Percentiles rank a stretch among this genome's conserved stretches.
Conservation (phyloP, 179 eudicot species). For the Carnegiea gigantea region DNA sequence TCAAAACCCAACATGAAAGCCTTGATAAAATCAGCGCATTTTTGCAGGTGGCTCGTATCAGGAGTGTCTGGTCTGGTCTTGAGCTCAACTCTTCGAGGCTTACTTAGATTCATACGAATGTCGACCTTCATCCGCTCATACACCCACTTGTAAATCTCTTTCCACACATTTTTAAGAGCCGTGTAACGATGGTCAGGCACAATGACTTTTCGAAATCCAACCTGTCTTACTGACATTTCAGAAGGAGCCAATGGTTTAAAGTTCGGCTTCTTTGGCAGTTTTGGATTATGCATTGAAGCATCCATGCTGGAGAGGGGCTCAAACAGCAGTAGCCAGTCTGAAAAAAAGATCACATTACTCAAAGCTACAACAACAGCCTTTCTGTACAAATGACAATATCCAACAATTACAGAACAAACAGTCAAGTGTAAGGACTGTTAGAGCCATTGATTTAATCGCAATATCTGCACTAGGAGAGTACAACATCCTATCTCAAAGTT, state of each 20-base stretch:
- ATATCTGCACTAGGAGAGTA: too few species aligned
- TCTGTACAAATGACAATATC: not conserved
- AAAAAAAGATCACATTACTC: not conserved
- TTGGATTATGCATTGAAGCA: not conserved
- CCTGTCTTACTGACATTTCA: not conserved
- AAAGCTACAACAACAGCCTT: not conserved
- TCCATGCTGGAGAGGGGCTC: not conserved
- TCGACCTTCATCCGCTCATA: not conserved
- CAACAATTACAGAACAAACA: too few species aligned
- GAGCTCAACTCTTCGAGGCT: not conserved
- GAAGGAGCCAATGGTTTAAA: conserved; percentile 1
- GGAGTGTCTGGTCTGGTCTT: not conserved
- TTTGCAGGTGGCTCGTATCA: not conserved
- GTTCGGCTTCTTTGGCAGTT: not conserved
- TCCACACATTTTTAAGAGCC: not conserved
- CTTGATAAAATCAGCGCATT: not conserved
- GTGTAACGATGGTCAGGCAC: not conserved
- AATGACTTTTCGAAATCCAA: not conserved
- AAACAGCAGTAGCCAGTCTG: not conserved
- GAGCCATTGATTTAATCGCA: too few species aligned
- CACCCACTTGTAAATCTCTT: not conserved
- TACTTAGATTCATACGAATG: not conserved
- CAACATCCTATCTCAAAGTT: too few species aligned
- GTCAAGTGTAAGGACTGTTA: too few species aligned
- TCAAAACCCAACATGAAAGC: not conserved